Evolutionary conservation across 371 early-diverging fungal genomes (phyloP).

Genomic region (Lichtheimia hyalospora): DNA sequence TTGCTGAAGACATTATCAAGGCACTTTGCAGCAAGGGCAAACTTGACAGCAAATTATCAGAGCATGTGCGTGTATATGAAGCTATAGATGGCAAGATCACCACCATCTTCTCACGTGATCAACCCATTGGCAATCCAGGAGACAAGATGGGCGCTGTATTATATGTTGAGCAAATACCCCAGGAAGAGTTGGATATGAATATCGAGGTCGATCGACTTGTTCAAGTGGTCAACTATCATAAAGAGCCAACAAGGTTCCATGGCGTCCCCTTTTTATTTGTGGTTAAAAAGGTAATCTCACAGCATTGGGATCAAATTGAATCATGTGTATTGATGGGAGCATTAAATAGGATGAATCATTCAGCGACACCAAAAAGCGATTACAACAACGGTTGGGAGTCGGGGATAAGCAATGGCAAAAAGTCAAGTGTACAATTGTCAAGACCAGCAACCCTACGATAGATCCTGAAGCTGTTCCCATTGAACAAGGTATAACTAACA

Average conservation of each 20-base stretch:
- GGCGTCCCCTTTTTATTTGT: constrained; percentile 83
- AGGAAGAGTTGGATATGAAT: constrained; percentile 55
- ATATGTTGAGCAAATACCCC: constrained; percentile 58
- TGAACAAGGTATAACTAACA: constrained; percentile 36
- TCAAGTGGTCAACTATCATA: constrained; percentile 76
- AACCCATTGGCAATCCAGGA: constrained; percentile 40
- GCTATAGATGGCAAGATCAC: constrained; percentile 38
- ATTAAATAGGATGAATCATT: constrained; percentile 62
- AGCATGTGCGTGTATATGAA: constrained; percentile 44
- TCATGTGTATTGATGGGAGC: background rate
- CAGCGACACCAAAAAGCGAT: constrained; percentile 66
- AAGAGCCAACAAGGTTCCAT: constrained; percentile 67
- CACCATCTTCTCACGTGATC: constrained; percentile 35
- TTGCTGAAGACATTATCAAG: constrained; percentile 61
- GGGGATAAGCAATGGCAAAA: constrained; percentile 87
- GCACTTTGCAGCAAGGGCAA: constrained; percentile 56
- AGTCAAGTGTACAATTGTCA: constrained; percentile 62
- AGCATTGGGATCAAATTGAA: background rate
- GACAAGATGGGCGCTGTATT: constrained; percentile 21
- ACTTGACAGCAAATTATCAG: constrained; percentile 24
- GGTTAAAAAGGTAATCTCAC: constrained; percentile 48
- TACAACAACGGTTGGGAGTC: constrained; percentile 73
- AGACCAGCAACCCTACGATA: constrained; percentile 9
- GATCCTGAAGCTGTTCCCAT: constrained; percentile 34
- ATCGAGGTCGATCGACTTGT: constrained; percentile 50